Percentiles rank a stretch among this genome's conserved stretches.
These are phyloP conservation scores for Filosporella fistucella DNA, from an alignment of 495 filamentous ascomycete genomes.

Conservation along the genomic window DNA sequence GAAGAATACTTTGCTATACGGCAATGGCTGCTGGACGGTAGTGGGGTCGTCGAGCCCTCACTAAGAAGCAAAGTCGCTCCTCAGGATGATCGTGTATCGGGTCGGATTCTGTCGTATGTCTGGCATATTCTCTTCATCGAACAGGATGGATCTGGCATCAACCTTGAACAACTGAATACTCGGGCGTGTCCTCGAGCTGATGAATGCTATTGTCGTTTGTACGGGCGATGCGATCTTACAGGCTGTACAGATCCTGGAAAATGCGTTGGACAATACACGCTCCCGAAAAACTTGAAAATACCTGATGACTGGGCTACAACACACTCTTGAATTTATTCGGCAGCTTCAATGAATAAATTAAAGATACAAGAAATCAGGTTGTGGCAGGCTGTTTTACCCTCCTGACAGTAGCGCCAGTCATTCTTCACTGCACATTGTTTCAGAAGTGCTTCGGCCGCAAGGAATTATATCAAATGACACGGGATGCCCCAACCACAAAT, in stretches of 20 bases:
- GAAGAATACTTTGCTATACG: slow-evolving; percentile 58
- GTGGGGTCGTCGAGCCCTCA: too few relatives aligned
- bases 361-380: too few relatives aligned
- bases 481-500: too few relatives aligned
- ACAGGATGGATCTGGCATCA: not conserved
- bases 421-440: too few relatives aligned
- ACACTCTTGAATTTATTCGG: too few relatives aligned
- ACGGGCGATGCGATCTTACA: slow-evolving; percentile 15
- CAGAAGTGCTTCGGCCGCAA: too few relatives aligned
- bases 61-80: slow-evolving; percentile 34
- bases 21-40: slow-evolving; percentile 57
- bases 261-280: slow-evolving; percentile 11
- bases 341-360: too few relatives aligned
- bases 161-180: slow-evolving; percentile 12
- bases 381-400: too few relatives aligned
- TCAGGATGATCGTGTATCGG: slow-evolving; percentile 60
- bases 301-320: too few relatives aligned
- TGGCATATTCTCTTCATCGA: slow-evolving; percentile 20
- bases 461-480: too few relatives aligned
- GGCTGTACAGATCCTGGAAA: slow-evolving; percentile 1
- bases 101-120: slow-evolving; percentile 71
- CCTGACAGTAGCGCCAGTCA: too few relatives aligned
- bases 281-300: slow-evolving; percentile 9
- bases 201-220: slow-evolving; percentile 18
- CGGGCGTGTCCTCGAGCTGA: slow-evolving; percentile 10